phyloP scores from a whole-genome alignment of 2,329 filamentous ascomycete species.

The Apiospora aurea region DNA sequence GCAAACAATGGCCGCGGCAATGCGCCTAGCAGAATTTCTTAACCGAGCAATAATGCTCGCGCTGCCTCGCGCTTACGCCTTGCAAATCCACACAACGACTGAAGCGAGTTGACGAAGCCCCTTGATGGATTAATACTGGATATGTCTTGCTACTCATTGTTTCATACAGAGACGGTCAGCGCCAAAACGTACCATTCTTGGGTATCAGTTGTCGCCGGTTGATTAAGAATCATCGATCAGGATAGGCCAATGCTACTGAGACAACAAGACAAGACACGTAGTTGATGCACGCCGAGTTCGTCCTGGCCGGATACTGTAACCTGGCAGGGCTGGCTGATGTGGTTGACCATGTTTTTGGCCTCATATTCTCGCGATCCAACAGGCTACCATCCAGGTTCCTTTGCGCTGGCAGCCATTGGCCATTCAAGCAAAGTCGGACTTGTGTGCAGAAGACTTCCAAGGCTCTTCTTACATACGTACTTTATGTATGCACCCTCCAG shows the following conservation, averaged over 20 bases:
- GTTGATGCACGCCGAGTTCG: background rate
- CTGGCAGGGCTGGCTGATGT: background rate
- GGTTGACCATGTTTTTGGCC: background rate
- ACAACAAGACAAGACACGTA: constrained; percentile 10
- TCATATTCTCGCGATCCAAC: background rate
- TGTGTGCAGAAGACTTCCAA: background rate
- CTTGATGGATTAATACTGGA: background rate
- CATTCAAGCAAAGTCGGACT: background rate
- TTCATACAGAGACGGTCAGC: constrained; percentile 17
- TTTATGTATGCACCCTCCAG: background rate
- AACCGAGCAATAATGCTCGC: background rate
- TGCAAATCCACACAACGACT: background rate
- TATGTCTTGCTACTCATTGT: background rate
- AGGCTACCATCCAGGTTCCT: background rate
- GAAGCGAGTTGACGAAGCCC: background rate
- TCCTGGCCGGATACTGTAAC: background rate
- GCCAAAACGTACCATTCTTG: background rate
- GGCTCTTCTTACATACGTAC: background rate
- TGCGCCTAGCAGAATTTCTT: constrained; percentile 1
- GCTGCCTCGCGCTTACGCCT: background rate
- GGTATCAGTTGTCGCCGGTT: background rate
- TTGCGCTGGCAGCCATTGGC: background rate
- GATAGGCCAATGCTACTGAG: background rate
- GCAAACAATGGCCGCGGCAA: background rate
- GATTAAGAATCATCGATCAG: background rate